phyloP scores from a whole-genome alignment of 2,329 filamentous ascomycete species.

The Aspergillus eucalypticola region DNA sequence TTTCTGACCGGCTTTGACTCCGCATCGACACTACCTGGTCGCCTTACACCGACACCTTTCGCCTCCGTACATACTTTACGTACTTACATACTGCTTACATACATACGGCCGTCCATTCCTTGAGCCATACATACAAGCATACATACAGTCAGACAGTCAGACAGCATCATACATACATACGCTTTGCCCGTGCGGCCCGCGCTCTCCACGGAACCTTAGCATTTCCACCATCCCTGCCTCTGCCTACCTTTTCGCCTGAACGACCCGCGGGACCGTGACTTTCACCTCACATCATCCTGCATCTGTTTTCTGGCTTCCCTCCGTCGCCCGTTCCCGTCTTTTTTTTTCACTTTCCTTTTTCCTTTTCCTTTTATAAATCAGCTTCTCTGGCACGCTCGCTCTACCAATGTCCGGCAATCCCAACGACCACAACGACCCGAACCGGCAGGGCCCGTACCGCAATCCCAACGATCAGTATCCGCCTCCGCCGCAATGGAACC shows the following conservation, averaged over 20 bases:
- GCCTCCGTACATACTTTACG: constrained; percentile 10
- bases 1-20: constrained; percentile 25
- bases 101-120: constrained; percentile 12
- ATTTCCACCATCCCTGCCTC: constrained; percentile 17
- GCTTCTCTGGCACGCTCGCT: constrained; percentile 23
- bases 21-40: constrained; percentile 29
- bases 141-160: constrained; percentile 4
- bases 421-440: constrained; percentile 43
- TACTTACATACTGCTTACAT: constrained; percentile 18
- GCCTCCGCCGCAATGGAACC: constrained; percentile 44
- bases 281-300: constrained; percentile 34
- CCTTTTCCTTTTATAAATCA: constrained; percentile 26
- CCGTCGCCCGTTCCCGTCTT: not conserved
- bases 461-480: constrained; percentile 47
- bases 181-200: not conserved
- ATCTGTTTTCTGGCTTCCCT: constrained; percentile 24
- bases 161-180: constrained; percentile 18
- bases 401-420: constrained; percentile 47
- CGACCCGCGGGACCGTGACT: constrained; percentile 23
- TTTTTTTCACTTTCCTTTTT: constrained; percentile 13
- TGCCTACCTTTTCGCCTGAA: constrained; percentile 20
- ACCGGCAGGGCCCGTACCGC: constrained; percentile 48
- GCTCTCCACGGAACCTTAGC: constrained; percentile 5
- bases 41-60: constrained; percentile 18
- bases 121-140: constrained; percentile 13